Evolutionary conservation across 2,329 filamentous ascomycete species (phyloP), one percentile per base, ranked within the genome.

Genomic region (Gnomoniopsis smithogilvyi): DNA sequence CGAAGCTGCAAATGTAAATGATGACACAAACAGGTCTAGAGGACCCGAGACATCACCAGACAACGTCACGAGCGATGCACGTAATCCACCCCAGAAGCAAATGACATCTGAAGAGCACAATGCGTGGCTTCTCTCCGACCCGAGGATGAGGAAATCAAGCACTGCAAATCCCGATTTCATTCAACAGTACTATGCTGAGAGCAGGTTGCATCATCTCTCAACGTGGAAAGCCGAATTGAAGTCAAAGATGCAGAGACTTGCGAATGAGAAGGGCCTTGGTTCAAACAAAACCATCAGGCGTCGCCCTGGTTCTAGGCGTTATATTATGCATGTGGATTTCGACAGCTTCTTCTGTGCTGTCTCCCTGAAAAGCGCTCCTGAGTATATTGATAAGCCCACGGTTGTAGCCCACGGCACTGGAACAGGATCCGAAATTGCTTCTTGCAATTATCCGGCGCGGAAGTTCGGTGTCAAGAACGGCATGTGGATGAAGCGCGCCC

Each of bases 271-370:
- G 67, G 74, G 76, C 0, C 65, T 78, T 61, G 22, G 43, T 15
- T 56, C 79, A 67, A 34, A 67, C 2, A 74, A 81, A 70, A 66
- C 70, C 63, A 6, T 76, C 65, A 78, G 87, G 67, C 79, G 80
- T 46, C 79, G 80, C 26, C 78, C 82, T 14, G 90, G 88, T 0
- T 75, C 86, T 3, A 82, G 93, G 61, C 79, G 90, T 53, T 99
- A 98, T 67, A 82, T 99, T 55, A 84, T 99, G 69, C 95, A 99
- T 67, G 92, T 99, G 33, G 95, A 99, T 70, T 99, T 99, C 71
- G 96, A 99, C 74, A 95, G 92, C 72, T 99, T 99, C 75, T 99
- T 99, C 73, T 96, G 93, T 60, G 91, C 96, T 0, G 91, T 99
- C 0, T 97, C 95, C 0, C 70, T 86, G 15, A 92, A 92, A 66